These are phyloP conservation scores for Saccharomycopsis oosterbeekiorum DNA, from an alignment of 805 yeast species.

Conservation along the genomic window DNA sequence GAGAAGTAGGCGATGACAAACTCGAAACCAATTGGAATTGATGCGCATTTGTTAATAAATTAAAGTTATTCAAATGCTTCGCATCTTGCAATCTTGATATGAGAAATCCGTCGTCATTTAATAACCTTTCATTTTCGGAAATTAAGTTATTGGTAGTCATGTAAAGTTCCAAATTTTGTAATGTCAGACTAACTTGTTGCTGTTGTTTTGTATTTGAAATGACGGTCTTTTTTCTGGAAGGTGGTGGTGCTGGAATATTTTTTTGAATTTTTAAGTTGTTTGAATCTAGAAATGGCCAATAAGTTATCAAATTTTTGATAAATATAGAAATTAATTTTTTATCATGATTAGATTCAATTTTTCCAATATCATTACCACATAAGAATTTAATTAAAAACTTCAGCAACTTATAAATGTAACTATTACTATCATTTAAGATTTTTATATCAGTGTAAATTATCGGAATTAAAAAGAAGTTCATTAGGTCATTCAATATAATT, in stretches of 20 bases:
- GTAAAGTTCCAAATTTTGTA: background rate
- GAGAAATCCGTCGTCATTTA: background rate
- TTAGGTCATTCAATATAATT: slow-evolving; percentile 22
- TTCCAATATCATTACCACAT: slow-evolving; percentile 30
- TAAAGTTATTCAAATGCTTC: slow-evolving; percentile 12
- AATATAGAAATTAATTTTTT: slow-evolving; percentile 41
- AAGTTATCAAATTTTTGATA: slow-evolving; percentile 40
- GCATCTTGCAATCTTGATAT: slow-evolving; percentile 4
- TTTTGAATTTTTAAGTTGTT: slow-evolving; percentile 11
- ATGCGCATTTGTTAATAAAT: slow-evolving; percentile 10
- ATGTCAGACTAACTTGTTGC: background rate
- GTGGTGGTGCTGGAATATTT: slow-evolving; percentile 14
- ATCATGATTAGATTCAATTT: slow-evolving; percentile 36
- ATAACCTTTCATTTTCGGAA: background rate
- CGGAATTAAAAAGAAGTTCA: slow-evolving; percentile 24
- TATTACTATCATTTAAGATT: slow-evolving; percentile 26
- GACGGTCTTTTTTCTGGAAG: slow-evolving; percentile 16
- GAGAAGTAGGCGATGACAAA: background rate
- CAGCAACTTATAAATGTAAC: slow-evolving; percentile 25
- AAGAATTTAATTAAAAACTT: slow-evolving; percentile 45
- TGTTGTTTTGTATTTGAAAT: background rate
- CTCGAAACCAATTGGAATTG: background rate
- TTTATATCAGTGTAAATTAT: slow-evolving; percentile 35
- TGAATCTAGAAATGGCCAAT: slow-evolving; percentile 32
- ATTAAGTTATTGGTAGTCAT: background rate